phyloP scores from a whole-genome alignment of 768 basidiomycete genomes.

The Termitomyces sp. region DNA sequence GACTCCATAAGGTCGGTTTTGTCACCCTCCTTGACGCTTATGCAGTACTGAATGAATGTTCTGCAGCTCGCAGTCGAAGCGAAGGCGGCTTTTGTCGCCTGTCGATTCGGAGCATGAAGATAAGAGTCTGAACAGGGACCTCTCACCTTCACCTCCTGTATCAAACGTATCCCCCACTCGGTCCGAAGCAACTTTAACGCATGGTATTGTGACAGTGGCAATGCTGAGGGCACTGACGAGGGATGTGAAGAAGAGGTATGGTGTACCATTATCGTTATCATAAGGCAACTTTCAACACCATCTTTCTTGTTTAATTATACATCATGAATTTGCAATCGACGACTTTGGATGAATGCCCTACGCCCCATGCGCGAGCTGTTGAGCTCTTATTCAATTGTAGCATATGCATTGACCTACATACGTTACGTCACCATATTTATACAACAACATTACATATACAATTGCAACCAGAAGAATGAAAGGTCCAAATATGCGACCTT shows the following conservation, averaged over 20 bases:
- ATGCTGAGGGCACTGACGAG: conserved; percentile 63
- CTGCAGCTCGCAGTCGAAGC: conserved; percentile 36
- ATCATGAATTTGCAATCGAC: no score
- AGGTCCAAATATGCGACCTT: no score
- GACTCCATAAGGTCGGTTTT: conserved; percentile 36
- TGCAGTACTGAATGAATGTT: conserved; percentile 7
- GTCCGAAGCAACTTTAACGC: conserved; percentile 22
- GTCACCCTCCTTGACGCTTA: not conserved
- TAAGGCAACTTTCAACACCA: not conserved
- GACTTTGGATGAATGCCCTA: not conserved
- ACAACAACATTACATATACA: not conserved
- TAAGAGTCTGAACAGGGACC: conserved; percentile 33
- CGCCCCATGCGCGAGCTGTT: not conserved
- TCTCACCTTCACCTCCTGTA: conserved; percentile 46
- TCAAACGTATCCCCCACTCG: conserved; percentile 38
- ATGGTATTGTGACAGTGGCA: conserved; percentile 48
- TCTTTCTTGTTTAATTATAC: no score
- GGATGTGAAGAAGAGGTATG: conserved; percentile 50
- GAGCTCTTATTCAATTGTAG: not conserved
- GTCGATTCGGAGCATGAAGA: conserved; percentile 23
- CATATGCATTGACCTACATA: not conserved
- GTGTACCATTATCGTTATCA: conserved; percentile 12
- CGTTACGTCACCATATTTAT: not conserved
- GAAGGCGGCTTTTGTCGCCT: conserved; percentile 39
- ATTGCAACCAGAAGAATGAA: not conserved